phyloP scores from a whole-genome alignment of 2,329 filamentous ascomycete species.

The Alternaria dauci region DNA sequence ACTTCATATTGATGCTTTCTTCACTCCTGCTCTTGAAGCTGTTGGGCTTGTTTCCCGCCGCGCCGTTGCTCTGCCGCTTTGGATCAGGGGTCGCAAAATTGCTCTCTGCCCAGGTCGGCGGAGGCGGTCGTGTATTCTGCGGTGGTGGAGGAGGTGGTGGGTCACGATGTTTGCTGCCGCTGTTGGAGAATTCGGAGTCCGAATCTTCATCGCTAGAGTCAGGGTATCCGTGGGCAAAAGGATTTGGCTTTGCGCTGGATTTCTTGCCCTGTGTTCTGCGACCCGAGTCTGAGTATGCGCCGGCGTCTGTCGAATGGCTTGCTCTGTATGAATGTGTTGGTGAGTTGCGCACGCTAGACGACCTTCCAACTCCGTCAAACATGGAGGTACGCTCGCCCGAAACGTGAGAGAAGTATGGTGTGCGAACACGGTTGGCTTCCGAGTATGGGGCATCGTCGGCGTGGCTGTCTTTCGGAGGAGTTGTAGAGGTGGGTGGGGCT shows the following conservation, averaged over 20 bases:
- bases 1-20: constrained; percentile 60
- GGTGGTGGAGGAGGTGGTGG: constrained; percentile 24
- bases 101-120: constrained; percentile 28
- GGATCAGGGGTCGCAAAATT: constrained; percentile 30
- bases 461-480: constrained; percentile 32
- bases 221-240: constrained; percentile 42
- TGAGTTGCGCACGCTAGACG: constrained; percentile 62
- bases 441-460: constrained; percentile 49
- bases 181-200: constrained; percentile 32
- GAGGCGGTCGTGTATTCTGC: constrained; percentile 27
- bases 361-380: constrained; percentile 61
- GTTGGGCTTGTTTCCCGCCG: constrained; percentile 32
- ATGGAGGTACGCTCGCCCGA: constrained; percentile 67
- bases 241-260: constrained; percentile 28
- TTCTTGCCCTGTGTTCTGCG: constrained; percentile 39
- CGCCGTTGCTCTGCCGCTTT: constrained; percentile 21
- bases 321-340: constrained; percentile 44
- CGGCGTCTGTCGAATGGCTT: constrained; percentile 33
- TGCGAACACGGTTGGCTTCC: constrained; percentile 60
- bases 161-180: constrained; percentile 23
- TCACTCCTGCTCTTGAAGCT: constrained; percentile 57
- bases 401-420: constrained; percentile 61
- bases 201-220: constrained; percentile 44
- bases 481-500: constrained; percentile 37
- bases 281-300: constrained; percentile 45